Evolutionary conservation across 2,329 filamentous ascomycete genomes (phyloP), one percentile per base, ranked within the genome.

Genomic region (Colletotrichum lindemuthianum): DNA sequence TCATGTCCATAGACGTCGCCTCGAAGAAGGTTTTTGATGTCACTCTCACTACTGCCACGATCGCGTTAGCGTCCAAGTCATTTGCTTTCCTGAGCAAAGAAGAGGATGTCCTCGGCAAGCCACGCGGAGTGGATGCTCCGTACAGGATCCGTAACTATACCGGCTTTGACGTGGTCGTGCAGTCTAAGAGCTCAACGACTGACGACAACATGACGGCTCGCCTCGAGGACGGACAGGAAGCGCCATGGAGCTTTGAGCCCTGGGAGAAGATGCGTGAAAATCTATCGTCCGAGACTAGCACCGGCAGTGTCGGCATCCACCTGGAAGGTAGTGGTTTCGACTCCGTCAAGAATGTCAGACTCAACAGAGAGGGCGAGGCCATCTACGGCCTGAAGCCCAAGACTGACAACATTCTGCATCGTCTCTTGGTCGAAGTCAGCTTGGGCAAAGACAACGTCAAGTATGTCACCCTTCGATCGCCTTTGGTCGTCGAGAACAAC

Each of bases 371-470:
- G 79, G 96, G 96, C 54, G 96, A 99, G 74, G 90, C 90, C 50
- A 77, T 98, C 24, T 99, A 97, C 79, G 92, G 91, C 54, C 84
- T 99, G 49, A 91, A 92, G 63, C 96, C 96, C 2, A 92, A 93
- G 75, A 90, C 93, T 66, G 91, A 97, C 72, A 86, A 91, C 63
- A 85, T 97, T 3, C 84, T 95, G 68, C 96, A 99, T 75, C 91
- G 94, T 24, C 86, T 99, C 15, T 88, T 98, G 32, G 94, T 98
- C 0, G 96, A 99, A 61, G 91, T 99, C 57, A 92, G 88, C 57
- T 84, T 99, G 32, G 96, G 93, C n/a, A 81, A 88, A 1, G 95
- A 99, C 80, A 98, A 98, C 72, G 92, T 99, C 79, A 99, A 99
- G 80, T 96, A 97, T 75, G 96, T 99, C 72, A 99, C 94, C 1